These are phyloP conservation scores for Citrus glauca DNA, from an alignment of 345 rosid species.

Conservation along the genomic window DNA sequence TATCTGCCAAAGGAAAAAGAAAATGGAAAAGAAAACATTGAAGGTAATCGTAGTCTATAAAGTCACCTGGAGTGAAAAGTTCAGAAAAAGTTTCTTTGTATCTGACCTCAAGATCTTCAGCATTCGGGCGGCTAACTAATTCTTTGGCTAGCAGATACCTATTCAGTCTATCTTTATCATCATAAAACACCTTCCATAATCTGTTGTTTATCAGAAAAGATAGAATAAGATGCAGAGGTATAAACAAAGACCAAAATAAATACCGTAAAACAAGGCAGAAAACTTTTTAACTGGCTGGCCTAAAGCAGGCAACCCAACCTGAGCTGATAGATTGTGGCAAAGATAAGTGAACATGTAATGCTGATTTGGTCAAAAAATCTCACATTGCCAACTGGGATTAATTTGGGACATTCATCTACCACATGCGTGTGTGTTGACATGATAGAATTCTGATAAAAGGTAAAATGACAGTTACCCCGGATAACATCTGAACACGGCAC, in stretches of 20 bases:
- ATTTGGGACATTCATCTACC: not conserved
- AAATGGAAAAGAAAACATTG: not conserved
- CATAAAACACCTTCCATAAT: constrained; percentile 88
- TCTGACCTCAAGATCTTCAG: constrained; percentile 86
- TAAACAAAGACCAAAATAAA: too few species aligned
- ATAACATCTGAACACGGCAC: constrained; percentile 92
- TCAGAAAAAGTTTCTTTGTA: not conserved
- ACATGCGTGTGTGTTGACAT: not conserved
- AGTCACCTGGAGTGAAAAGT: not conserved
- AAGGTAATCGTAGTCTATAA: not conserved
- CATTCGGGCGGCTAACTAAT: constrained; percentile 75
- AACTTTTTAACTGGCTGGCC: not conserved
- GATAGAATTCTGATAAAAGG: not conserved
- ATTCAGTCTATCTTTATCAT: constrained; percentile 69
- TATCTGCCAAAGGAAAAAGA: constrained; percentile 36
- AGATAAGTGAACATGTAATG: not conserved
- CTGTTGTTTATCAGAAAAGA: constrained; percentile 27
- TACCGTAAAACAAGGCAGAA: not conserved
- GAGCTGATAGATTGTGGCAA: not conserved
- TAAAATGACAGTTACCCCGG: constrained; percentile 64
- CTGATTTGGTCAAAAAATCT: not conserved
- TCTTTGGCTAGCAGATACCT: constrained; percentile 89
- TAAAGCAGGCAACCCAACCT: not conserved
- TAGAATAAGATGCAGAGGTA: not conserved
- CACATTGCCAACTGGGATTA: not conserved